Conservation (phyloP, 176 grass and related monocot genomes). For the Bolboschoenus planiculmis region DNA sequence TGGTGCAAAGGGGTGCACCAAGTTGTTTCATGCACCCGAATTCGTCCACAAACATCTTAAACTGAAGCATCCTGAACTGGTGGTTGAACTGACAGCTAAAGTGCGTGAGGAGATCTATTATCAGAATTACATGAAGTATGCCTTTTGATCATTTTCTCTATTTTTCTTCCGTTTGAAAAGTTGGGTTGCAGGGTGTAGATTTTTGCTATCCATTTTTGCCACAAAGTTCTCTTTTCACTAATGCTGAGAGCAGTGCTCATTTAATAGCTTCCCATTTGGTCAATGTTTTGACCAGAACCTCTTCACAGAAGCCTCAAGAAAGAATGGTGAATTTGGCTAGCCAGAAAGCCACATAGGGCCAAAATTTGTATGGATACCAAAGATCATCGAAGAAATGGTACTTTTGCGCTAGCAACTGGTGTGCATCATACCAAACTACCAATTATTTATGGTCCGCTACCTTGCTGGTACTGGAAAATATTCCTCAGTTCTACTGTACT, state of each 20-base stretch:
- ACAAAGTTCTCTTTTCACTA: neutral
- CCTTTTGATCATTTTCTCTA: slow-evolving; percentile 7
- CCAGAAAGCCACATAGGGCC: neutral
- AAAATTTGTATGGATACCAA: neutral
- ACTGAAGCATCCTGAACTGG: slow-evolving; percentile 86
- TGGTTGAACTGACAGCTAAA: slow-evolving; percentile 91
- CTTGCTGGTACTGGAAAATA: neutral
- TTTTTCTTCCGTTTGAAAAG: neutral
- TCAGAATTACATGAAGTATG: slow-evolving; percentile 99
- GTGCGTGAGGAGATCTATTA: slow-evolving; percentile 91
- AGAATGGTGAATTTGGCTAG: neutral
- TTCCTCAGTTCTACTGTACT: neutral
- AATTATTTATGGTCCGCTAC: neutral
- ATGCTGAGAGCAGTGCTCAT: neutral
- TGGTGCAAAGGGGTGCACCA: slow-evolving; percentile 93
- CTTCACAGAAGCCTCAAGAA: neutral
- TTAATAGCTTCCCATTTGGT: neutral
- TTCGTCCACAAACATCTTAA: slow-evolving; percentile 98
- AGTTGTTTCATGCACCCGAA: slow-evolving; percentile 98
- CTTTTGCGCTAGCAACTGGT: neutral
- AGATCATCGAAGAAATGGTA: neutral
- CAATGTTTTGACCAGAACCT: neutral
- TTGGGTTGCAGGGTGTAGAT: neutral
- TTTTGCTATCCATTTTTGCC: neutral
- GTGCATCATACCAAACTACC: neutral